Evolutionary conservation across 176 grass and related monocot species (phyloP).

Genomic region (Tuctoria greenei): DNA sequence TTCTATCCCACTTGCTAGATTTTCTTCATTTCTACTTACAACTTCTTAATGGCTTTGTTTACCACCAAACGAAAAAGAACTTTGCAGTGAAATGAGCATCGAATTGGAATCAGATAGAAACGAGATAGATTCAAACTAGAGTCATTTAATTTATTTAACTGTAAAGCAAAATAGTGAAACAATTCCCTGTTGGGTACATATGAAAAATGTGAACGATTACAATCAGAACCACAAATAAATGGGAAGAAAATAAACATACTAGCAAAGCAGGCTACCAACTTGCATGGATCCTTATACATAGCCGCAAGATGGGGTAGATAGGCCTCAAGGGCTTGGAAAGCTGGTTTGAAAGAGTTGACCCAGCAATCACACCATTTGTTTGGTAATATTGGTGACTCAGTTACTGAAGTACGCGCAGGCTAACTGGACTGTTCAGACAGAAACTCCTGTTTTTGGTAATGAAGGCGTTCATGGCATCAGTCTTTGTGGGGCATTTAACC

Average conservation of each 20-base stretch:
- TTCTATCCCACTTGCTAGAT: not conserved
- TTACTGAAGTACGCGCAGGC: constrained; percentile 75
- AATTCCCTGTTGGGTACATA: constrained; percentile 13
- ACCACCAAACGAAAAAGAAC: not conserved
- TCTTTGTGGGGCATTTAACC: constrained; percentile 58
- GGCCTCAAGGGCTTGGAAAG: not conserved
- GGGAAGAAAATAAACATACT: not conserved
- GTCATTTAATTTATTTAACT: constrained; percentile 5
- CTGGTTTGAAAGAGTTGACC: not conserved
- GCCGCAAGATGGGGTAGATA: not conserved
- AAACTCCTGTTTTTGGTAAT: constrained; percentile 71
- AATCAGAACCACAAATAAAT: constrained; percentile 12
- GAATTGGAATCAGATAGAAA: not conserved
- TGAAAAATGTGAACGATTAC: not conserved
- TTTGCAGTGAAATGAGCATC: not conserved
- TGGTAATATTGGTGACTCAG: constrained; percentile 27
- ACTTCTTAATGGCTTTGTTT: not conserved
- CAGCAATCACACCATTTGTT: not conserved
- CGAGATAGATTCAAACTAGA: not conserved
- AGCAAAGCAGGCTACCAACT: constrained; percentile 8
- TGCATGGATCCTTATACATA: constrained; percentile 11
- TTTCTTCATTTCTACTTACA: not conserved
- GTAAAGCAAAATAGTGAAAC: not conserved
- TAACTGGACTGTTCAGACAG: constrained; percentile 72
- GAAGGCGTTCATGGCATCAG: constrained; percentile 68